A percentile compares a stretch with the other conserved stretches of the same genome.
Conservation (phyloP, 768 basidiomycete species). For the Hydnum rufescens region DNA sequence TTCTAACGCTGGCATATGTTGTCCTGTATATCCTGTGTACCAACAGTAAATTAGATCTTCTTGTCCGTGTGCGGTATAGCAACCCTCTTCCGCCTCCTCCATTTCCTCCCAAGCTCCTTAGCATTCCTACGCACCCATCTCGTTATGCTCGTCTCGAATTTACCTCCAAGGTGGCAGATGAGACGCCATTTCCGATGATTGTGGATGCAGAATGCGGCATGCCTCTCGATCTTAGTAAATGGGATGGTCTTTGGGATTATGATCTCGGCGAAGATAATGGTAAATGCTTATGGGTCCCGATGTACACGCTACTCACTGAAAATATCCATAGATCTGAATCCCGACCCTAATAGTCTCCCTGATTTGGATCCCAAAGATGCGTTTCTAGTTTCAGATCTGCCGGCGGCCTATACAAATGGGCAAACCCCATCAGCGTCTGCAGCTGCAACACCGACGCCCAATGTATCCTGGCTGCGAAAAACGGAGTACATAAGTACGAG, state of each 20-base stretch:
- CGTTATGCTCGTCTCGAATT: conserved; percentile 80
- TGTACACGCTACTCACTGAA: too few relatives aligned
- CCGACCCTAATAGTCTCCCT: conserved; percentile 33
- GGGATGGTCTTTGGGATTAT: conserved; percentile 58
- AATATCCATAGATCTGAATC: background rate
- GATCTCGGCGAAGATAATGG: conserved; percentile 40
- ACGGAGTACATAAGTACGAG: conserved; percentile 61
- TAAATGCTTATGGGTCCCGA: too few relatives aligned
- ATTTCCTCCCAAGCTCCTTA: conserved; percentile 87
- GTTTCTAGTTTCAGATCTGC: conserved; percentile 1
- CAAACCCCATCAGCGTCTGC: conserved; percentile 3
- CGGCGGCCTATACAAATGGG: conserved; percentile 2
- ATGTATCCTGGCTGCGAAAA: conserved; percentile 82
- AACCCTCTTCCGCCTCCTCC: conserved; percentile 92
- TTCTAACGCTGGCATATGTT: background rate
- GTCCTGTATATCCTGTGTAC: background rate
- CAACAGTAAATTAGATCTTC: conserved; percentile 46
- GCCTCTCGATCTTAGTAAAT: conserved; percentile 76
- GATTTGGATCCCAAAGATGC: conserved; percentile 55
- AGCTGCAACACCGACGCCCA: conserved; percentile 12
- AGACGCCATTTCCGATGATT: conserved; percentile 80
- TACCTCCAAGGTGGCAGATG: conserved; percentile 57
- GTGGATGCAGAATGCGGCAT: conserved; percentile 94
- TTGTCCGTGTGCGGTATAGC: conserved; percentile 81
- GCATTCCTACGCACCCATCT: conserved; percentile 75